These are phyloP conservation scores for Brasilioporus rufonigricans DNA, from an alignment of 768 basidiomycete genomes.

Conservation along the genomic window DNA sequence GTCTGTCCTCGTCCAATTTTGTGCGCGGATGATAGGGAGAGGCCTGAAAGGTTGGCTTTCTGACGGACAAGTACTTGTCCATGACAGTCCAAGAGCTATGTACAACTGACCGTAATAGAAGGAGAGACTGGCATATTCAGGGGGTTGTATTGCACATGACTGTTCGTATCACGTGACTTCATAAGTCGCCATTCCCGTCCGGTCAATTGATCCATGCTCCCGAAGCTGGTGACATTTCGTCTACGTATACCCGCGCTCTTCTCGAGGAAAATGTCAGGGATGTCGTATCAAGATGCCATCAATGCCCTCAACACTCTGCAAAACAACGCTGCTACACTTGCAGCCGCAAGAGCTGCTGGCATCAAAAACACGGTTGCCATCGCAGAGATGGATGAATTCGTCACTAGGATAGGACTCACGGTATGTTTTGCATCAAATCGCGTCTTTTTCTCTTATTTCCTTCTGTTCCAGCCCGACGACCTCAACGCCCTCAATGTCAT, in stretches of 20 bases:
- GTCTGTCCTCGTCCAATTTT: conserved; percentile 18
- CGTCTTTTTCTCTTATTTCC: conserved; percentile 8
- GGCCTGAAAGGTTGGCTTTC: conserved; percentile 14
- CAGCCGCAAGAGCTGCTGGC: conserved; percentile 75
- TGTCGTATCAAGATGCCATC: conserved; percentile 70
- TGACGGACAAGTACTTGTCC: conserved; percentile 28
- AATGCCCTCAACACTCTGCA: conserved; percentile 77
- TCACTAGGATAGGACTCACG: conserved; percentile 80
- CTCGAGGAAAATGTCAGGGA: conserved; percentile 47
- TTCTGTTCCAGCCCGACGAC: conserved; percentile 59
- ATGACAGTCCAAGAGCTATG: conserved; percentile 5
- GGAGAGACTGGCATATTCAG: background rate
- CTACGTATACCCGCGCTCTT: conserved; percentile 5
- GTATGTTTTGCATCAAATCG: conserved; percentile 43
- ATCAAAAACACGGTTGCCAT: conserved; percentile 58
- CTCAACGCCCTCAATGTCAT: conserved; percentile 89
- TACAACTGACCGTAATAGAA: too few species aligned
- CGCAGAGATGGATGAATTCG: conserved; percentile 88
- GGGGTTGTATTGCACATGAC: conserved; percentile 14
- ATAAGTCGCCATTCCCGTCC: background rate
- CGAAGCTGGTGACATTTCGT: conserved; percentile 1
- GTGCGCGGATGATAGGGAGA: conserved; percentile 10
- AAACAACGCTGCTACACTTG: conserved; percentile 90
- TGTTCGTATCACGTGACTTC: background rate
- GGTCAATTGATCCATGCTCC: conserved; percentile 3